Base-by-base conservation (phyloP, 1,284 basidiomycete genomes). In the Ustilago hordei region DNA sequence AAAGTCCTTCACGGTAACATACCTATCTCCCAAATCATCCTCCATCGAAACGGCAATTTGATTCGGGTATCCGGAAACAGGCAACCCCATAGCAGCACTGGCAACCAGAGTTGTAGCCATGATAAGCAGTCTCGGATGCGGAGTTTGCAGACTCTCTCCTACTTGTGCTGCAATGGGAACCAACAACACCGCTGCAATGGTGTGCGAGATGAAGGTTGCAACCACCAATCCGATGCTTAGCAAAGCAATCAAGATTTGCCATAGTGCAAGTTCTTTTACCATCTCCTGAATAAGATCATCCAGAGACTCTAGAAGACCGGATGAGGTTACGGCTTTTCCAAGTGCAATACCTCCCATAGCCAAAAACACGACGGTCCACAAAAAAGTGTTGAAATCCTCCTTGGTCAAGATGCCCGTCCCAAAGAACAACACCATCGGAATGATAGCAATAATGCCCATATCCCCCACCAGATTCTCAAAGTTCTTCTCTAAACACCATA, bases 271-370 rank as follows among this genome's bases (percentile, higher is more conserved):
- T 1, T 91, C 95, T 2, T 91, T 87, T 17, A 98, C 91, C 32
- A 92, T 82, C 8, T 88, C 84, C 54, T 92, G 90, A 63, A 98
- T 92, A 17, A 91, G 84, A 3, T 74, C 55, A 35, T 82, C 80
- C 15, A 83, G 56, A 47, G 81, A 73, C 48, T 78, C 91, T 36
- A 98, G 89, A 45, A 99, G 88, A 0, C 97, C 96, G 47, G 94
- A 96, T 2, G 93, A 92, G 19, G 91, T 90, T 3, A 99, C 96
- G 2, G 95, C 95, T 85, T 98, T 94, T 55, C 96, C 97, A 3
- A 98, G 90, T 0, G 95, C 94, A 59, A 98, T 96, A 39, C 97
- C 96, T 19, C 97, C 96, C 96, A 99, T 99, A n/a, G 85, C 85
- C 8, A 86, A 64, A 69, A 86, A 85, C 19, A 86, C 84, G 12